Evolutionary conservation across 1,284 basidiomycete genomes (phyloP), one percentile per base, ranked within the genome.

Genomic region (Apiotrichum siamense): DNA sequence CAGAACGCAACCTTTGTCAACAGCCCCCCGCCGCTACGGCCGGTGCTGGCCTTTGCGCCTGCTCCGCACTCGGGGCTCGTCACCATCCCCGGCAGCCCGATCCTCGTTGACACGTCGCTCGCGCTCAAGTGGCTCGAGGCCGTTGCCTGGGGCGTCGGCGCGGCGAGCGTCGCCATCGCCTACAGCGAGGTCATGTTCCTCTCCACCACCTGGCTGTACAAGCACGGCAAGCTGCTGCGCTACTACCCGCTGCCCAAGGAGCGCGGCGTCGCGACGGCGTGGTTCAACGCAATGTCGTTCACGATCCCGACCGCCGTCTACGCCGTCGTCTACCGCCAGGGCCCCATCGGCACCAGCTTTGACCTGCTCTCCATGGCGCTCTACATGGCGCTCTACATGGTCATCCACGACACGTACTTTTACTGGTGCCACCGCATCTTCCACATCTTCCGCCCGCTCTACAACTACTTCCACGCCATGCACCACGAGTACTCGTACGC

Each of bases 401-500:
- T 40, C 27, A 39, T 47, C 20, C 45, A 47, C 29, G 45, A 47
- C 37, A 47, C 45, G 20, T 47, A 29, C 45, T 47, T 47, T 37
- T 47, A 39, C 45, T 38, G 37, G 37, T n/a, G 12, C 45, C 45
- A 47, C 37, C 36, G 45, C 36, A 39, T 26, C 3, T 38, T 37
- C 45, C 45, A 47, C 27, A 21, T 47, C 21, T 17, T 39, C 13
- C 45, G 45, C n/a, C 37, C 37, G 20, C 25, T 47, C 5, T 47
- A 47, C 45, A 26, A 39, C 45, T 20, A 12, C 26, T 18, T 47
- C 13, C 45, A 47, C 45, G 45, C 36, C 13, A 47, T 47, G 45
- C 45, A 47, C 45, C 45, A 47, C 45, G 45, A 47, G 45, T 47
- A 47, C 45, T 39, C 45, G 45, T 40, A 47, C 45, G 26, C 45